Evolutionary conservation across 1,284 basidiomycete species (phyloP).

Genomic region (Omphalotus olearius): DNA sequence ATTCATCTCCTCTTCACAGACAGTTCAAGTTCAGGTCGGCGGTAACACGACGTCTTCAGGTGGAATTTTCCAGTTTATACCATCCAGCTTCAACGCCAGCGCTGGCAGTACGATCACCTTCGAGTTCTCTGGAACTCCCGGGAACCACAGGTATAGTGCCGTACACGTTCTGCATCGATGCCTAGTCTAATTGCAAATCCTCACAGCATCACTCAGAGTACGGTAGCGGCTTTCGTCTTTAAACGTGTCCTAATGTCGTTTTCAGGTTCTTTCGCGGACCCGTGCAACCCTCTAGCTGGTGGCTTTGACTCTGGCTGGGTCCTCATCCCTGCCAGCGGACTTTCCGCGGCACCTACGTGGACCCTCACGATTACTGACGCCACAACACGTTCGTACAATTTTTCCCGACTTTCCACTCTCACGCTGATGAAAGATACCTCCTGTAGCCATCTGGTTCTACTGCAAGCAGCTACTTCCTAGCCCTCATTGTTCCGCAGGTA

Average conservation of each 20-base stretch:
- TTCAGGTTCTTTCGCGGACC: conserved; percentile 8
- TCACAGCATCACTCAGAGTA: conserved; percentile 14
- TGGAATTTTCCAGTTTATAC: conserved; percentile 12
- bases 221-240: background rate
- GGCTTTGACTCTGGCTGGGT: conserved; percentile 18
- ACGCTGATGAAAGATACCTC: background rate
- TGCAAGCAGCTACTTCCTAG: conserved; percentile 14
- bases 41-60: conserved; percentile 1
- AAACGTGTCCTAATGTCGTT: background rate
- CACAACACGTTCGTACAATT: background rate
- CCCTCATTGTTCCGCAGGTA: conserved; percentile 13
- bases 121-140: conserved; percentile 8
- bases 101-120: conserved; percentile 10
- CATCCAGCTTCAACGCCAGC: conserved; percentile 9
- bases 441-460: conserved; percentile 15
- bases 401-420: no score
- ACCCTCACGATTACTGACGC: conserved; percentile 14
- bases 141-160: conserved; percentile 13
- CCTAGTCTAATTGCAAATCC: background rate
- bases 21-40: conserved; percentile 8
- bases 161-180: background rate
- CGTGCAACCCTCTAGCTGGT: conserved; percentile 7
- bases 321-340: conserved; percentile 3
- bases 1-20: background rate
- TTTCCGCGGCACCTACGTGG: conserved; percentile 7